Evolutionary conservation across 148 eudicot species (phyloP), one percentile per base, ranked within the genome.

Genomic region (Nyssa sinensis): DNA sequence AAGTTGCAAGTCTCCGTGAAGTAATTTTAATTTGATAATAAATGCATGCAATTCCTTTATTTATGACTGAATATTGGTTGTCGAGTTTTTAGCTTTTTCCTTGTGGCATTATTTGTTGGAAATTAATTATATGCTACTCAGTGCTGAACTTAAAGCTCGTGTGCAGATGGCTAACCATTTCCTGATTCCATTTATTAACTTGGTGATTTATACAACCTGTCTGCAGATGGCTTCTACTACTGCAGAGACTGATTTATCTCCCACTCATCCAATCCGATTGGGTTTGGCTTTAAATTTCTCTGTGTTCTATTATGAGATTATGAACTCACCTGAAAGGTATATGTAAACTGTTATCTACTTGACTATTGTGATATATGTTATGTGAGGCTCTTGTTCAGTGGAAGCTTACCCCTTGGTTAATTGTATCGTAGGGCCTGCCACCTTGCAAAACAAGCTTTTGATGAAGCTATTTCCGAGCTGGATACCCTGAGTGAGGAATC

Each of bases 271-370:
- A 25, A 80, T 80, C 47, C 73, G 79, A 61, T 49, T 80, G 73
- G 83, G 83, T 57, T 76, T 80, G 83, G 79, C 76, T 49, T 59
- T 81, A 66, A 81, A 81, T 73, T 81, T 66, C 74, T 81, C 83
- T 0, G 83, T 81, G 10, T 81, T 81, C 80, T 68, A 81, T 72
- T 81, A 81, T 55, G 83, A 81, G 67, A 81, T 81, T 27, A 66
- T 81, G 80, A 81, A 81, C 77, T 81, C 83, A 3, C 83, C 83
- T 67, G 83, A 81, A 81, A 81, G 83, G 83, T 81, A 67, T 27
- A 28, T 27, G 11, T 53, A 29, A 28, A 44, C 59, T 30, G 58
- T 17, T 2, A 1, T 34, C 31, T 64, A 3, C 30, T 62, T 21
- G 13, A 19, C 17, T 23, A 8, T 14, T 29, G 21, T 13, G 21